Percentiles rank a stretch among this genome's conserved stretches.
These are phyloP conservation scores for Diaporthe vexans DNA, from an alignment of 2,329 filamentous ascomycete genomes.

Conservation along the genomic window DNA sequence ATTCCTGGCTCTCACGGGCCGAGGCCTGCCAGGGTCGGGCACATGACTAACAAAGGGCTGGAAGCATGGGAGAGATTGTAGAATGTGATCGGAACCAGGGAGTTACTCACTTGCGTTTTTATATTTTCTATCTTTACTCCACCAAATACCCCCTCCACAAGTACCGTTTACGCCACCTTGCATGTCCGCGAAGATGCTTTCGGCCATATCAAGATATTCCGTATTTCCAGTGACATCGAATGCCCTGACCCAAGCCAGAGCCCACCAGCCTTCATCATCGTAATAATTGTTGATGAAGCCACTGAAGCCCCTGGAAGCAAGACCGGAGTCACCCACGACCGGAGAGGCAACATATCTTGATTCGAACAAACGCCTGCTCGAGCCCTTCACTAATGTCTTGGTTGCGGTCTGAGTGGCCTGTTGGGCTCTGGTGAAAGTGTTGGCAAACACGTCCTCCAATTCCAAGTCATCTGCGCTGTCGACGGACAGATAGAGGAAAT, in stretches of 20 bases:
- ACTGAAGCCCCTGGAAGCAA: slow-evolving; percentile 53
- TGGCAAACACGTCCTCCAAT: slow-evolving; percentile 57
- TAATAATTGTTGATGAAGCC: slow-evolving; percentile 70
- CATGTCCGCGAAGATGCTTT: slow-evolving; percentile 69
- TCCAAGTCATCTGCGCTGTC: slow-evolving; percentile 54
- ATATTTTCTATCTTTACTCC: slow-evolving; percentile 65
- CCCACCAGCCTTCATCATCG: slow-evolving; percentile 76
- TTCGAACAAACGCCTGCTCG: slow-evolving; percentile 52
- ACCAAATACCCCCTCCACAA: slow-evolving; percentile 69
- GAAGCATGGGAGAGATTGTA: neutral
- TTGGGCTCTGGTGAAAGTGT: slow-evolving; percentile 63
- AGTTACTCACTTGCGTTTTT: slow-evolving; percentile 58
- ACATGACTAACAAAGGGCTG: neutral
- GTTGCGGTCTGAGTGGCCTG: slow-evolving; percentile 52
- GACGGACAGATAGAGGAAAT: slow-evolving; percentile 60
- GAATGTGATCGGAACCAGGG: neutral
- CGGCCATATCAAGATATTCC: slow-evolving; percentile 65
- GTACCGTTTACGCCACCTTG: slow-evolving; percentile 58
- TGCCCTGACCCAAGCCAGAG: slow-evolving; percentile 67
- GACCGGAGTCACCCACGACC: slow-evolving; percentile 42
- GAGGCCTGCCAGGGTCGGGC: too few species aligned
- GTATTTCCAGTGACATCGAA: slow-evolving; percentile 64
- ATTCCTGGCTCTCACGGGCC: neutral
- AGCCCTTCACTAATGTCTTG: slow-evolving; percentile 52
- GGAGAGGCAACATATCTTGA: slow-evolving; percentile 54